Evolutionary conservation across 768 basidiomycete genomes (phyloP), one percentile per base, ranked within the genome.

Genomic region (Leucocoprinus birnbaumii): DNA sequence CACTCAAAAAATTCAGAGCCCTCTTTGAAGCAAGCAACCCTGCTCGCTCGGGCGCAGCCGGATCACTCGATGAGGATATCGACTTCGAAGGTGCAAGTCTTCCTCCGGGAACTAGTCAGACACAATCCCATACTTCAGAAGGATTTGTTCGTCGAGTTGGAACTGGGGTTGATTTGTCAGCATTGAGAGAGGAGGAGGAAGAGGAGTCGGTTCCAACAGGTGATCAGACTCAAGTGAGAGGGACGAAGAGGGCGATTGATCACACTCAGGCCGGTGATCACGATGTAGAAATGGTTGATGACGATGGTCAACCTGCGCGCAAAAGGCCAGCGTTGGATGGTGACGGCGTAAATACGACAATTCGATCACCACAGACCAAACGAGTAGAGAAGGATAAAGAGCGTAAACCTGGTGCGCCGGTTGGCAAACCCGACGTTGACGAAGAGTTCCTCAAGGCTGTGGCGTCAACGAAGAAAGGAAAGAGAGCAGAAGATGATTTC

Each of bases 1-100:
- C 84, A 2, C 65, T 80, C 24, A 89, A 89, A 63, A 87, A 82
- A 66, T 87, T 84, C 72, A 85, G 82, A 60, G 80, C 83, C 0
- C 71, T 89, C 10, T 89, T 87, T 58, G 87, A 89, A 16, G 80
- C 82, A 8, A 85, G 74, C 41, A 74, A 84, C 62, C 85, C 83
- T 10, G 25, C 41, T 13, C 45, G 35, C 41, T 11, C 53, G 50
- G 51, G 57, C 58, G 34, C 38, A 38, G 38, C 18, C 58, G 66
- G 58, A 59, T 73, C 61, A 57, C 59, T 42, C n/a, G 62, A 68
- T 21, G 67, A 71, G 11, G 35, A 48, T 37, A 19, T 19, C 4
- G n/a, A 31, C 11, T 11, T 38, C 18, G 10, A 25, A 27, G 46
- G 40, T 18, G 35, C 49, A 21, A 65, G 58, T 48, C 51, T 59